Percentiles rank a stretch among this genome's conserved stretches.
Evolutionary conservation across 352 stramenopile species (phyloP).

Genomic region (Phytophthora aleatoria): DNA sequence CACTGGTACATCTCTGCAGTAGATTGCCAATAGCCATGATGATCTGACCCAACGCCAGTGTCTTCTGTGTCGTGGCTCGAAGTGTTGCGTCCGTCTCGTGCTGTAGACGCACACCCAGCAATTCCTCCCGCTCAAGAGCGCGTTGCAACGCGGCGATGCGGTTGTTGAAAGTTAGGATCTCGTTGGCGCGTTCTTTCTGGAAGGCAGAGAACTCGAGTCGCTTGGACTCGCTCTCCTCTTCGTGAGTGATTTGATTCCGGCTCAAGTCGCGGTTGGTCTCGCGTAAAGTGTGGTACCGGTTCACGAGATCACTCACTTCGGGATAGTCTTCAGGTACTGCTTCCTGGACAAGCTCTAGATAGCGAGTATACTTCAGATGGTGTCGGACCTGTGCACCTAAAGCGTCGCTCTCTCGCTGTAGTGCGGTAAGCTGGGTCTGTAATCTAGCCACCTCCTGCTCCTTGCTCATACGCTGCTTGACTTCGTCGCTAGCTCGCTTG

Average conservation of each 20-base stretch:
- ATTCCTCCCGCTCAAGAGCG: conserved; percentile 72
- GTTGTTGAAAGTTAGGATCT: conserved; percentile 94
- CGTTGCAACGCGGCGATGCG: conserved; percentile 87
- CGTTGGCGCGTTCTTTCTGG: conserved; percentile 91
- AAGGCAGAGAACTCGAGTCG: conserved; percentile 80
- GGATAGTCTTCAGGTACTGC: conserved; percentile 91
- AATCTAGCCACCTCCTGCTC: conserved; percentile 86
- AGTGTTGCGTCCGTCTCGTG: conserved; percentile 90
- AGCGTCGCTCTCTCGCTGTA: conserved; percentile 73
- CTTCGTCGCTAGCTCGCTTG: conserved; percentile 91
- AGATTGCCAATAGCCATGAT: conserved; percentile 89
- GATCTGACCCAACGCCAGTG: conserved; percentile 90
- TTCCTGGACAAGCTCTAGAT: conserved; percentile 90
- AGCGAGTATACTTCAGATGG: conserved; percentile 89
- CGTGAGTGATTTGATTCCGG: conserved; percentile 74
- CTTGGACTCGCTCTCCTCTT: conserved; percentile 89
- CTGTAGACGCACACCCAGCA: conserved; percentile 76
- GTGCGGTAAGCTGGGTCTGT: conserved; percentile 66
- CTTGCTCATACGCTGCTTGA: conserved; percentile 91
- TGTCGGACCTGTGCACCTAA: conserved; percentile 68
- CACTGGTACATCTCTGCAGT: conserved; percentile 81
- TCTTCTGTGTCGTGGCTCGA: conserved; percentile 90
- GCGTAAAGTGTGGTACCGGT: conserved; percentile 92
- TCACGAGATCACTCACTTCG: conserved; percentile 91
- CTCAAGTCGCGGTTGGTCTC: conserved; percentile 89